These are phyloP conservation scores for Dichotomocladium elegans DNA, from an alignment of 371 early-diverging fungal species.

Conservation along the genomic window DNA sequence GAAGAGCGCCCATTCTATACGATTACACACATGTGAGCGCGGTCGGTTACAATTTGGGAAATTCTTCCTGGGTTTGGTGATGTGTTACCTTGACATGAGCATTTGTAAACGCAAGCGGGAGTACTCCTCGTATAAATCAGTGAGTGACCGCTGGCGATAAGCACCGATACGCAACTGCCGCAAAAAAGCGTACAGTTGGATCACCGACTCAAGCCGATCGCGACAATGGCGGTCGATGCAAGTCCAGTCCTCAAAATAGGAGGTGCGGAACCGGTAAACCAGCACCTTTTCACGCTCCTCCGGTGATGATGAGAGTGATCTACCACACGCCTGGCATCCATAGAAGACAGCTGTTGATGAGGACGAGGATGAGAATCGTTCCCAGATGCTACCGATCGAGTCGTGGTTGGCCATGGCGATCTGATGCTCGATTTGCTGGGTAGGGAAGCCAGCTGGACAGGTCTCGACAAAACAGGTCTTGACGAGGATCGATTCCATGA, in stretches of 20 bases:
- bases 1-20: conserved; percentile 33
- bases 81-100: conserved; percentile 37
- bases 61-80: neutral
- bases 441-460: conserved; percentile 34
- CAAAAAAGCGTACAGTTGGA: conserved; percentile 78
- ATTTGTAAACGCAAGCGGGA: conserved; percentile 66
- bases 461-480: conserved; percentile 76
- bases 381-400: conserved; percentile 41
- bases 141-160: conserved; percentile 59
- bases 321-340: conserved; percentile 42
- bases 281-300: conserved; percentile 35
- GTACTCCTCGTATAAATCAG: conserved; percentile 66
- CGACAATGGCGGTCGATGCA: conserved; percentile 76
- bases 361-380: conserved; percentile 42
- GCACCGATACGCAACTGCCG: conserved; percentile 69
- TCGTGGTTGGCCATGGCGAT: conserved; percentile 11
- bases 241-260: conserved; percentile 69
- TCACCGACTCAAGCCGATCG: conserved; percentile 70
- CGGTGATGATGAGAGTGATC: conserved; percentile 15
- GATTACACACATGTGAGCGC: too few species aligned
- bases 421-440: conserved; percentile 19
- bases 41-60: neutral
- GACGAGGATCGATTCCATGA: conserved; percentile 78
- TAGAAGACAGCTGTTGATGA: conserved; percentile 20
- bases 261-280: conserved; percentile 70